Percentiles rank a stretch among this genome's conserved stretches.
Conservation (phyloP, 164 flowering plant genomes). For the Chimonanthus praecox region DNA sequence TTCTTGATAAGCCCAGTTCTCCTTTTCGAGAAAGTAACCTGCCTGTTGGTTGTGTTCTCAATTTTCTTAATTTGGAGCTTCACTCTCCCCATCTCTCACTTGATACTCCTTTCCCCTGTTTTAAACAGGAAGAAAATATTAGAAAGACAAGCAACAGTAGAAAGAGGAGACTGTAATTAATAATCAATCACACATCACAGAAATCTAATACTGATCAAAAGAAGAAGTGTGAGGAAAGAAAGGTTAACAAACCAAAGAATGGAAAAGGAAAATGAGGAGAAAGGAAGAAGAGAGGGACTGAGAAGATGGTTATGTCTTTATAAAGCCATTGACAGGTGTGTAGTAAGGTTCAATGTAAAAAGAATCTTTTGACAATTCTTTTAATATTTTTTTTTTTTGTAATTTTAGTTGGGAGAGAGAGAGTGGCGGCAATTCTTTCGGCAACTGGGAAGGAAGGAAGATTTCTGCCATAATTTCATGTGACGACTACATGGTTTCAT, state of each 20-base stretch:
- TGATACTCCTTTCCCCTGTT: neutral
- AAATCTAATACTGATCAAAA: neutral
- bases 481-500: no score
- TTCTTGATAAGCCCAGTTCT: constrained; percentile 75
- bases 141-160: neutral
- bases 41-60: constrained; percentile 64
- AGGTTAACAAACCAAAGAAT: neutral
- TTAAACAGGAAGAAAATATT: neutral
- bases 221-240: neutral
- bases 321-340: no score
- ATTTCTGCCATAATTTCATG: no score
- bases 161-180: neutral
- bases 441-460: no score
- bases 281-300: neutral
- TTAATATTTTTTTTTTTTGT: no score
- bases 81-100: constrained; percentile 6
- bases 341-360: no score
- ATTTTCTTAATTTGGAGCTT: constrained; percentile 42
- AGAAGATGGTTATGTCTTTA: neutral
- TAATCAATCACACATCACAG: constrained; percentile 4
- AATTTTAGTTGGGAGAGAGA: no score
- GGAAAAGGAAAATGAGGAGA: neutral
- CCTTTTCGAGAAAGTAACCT: constrained; percentile 70
- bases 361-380: no score
- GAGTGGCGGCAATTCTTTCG: no score